Conservation (phyloP, 352 stramenopile species). For the Phytopythium vexans region DNA sequence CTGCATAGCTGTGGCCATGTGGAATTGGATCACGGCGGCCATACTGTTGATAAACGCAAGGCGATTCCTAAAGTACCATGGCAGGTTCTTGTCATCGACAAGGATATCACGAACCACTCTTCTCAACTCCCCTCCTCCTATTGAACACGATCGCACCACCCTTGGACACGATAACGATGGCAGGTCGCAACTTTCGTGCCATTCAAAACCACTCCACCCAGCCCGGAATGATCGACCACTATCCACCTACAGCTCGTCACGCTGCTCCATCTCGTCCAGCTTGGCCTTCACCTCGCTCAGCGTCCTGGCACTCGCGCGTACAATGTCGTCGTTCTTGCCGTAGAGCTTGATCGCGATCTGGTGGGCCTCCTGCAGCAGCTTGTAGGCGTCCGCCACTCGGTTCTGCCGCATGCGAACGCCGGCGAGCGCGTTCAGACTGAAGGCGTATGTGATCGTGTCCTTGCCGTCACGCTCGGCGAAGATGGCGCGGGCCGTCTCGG, state of each 20-base stretch:
- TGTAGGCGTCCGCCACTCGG: slow-evolving; percentile 50
- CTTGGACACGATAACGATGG: no score
- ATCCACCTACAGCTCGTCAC: slow-evolving; percentile 29
- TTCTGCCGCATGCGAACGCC: slow-evolving; percentile 72
- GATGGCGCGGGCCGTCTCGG: slow-evolving; percentile 43
- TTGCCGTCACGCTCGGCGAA: slow-evolving; percentile 66
- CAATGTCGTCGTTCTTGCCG: slow-evolving; percentile 57
- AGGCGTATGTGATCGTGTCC: slow-evolving; percentile 64
- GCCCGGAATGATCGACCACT: no score
- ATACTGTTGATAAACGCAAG: no score
- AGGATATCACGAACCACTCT: no score
- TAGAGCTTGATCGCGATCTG: slow-evolving; percentile 65
- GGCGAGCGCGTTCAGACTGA: slow-evolving; percentile 77
- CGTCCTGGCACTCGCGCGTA: slow-evolving; percentile 56
- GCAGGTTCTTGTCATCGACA: no score
- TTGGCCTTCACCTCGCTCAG: slow-evolving; percentile 59
- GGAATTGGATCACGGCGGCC: no score
- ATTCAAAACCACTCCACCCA: no score
- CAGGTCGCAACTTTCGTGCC: no score
- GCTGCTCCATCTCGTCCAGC: slow-evolving; percentile 33
- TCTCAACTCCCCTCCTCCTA: no score
- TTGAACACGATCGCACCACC: no score
- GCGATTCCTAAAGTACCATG: no score
- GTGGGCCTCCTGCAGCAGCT: slow-evolving; percentile 64
- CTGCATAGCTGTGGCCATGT: no score